Percentiles rank a stretch among this genome's conserved stretches.
Conservation (phyloP, 2,329 filamentous ascomycete species). For the Aspergillus quadrilineatus region DNA sequence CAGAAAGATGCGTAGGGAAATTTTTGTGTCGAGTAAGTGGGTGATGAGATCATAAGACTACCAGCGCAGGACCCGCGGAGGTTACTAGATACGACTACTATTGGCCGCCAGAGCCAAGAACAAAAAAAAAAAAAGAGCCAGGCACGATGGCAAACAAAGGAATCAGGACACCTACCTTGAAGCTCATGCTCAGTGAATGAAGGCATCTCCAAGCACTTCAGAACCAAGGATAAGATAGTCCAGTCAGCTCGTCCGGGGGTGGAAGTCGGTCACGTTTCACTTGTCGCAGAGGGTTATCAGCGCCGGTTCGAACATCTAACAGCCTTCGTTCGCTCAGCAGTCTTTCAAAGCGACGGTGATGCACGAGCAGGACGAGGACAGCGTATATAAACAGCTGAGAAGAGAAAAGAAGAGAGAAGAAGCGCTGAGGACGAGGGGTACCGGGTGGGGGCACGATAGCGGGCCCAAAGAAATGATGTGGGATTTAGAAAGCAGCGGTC, state of each 20-base stretch:
- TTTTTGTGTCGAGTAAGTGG: constrained; percentile 8
- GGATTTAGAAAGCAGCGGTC: constrained; percentile 2
- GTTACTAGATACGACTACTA: constrained; percentile 19
- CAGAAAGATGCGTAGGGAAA: constrained; percentile 5
- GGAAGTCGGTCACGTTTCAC: constrained; percentile 4
- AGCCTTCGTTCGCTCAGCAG: not conserved
- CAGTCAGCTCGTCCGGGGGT: not conserved
- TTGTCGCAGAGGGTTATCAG: not conserved
- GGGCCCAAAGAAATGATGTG: not conserved
- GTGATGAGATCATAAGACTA: constrained; percentile 23
- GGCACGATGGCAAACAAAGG: not conserved
- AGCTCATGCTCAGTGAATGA: constrained; percentile 31
- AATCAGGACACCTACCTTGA: constrained; percentile 29
- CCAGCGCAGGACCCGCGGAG: constrained; percentile 15
- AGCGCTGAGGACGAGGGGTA: not conserved
- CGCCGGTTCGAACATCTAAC: not conserved
- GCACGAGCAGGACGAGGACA: not conserved
- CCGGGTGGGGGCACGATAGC: constrained; percentile 1
- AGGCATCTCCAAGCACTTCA: constrained; percentile 24
- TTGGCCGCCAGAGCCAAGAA: constrained; percentile 10
- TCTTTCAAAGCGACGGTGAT: not conserved
- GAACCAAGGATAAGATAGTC: not conserved
- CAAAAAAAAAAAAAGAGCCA: constrained; percentile 12
- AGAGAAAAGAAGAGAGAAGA: constrained; percentile 5
- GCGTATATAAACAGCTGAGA: not conserved